phyloP scores from a whole-genome alignment of 306 rosid species.

The Herpetospermum pedunculosum region DNA sequence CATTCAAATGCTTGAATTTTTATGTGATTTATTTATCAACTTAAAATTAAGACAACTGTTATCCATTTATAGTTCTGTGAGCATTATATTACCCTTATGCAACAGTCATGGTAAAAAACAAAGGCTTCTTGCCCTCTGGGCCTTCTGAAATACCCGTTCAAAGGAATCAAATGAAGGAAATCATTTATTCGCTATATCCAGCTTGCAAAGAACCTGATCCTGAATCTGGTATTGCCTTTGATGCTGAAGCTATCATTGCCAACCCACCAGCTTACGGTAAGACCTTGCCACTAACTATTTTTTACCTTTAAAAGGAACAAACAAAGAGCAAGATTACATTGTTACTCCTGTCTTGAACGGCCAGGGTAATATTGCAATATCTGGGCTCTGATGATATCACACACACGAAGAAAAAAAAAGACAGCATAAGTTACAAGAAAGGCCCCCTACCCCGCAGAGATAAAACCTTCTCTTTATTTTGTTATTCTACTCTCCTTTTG shows the following conservation, averaged over 20 bases:
- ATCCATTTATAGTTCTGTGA: not conserved
- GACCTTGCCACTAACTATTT: conserved; percentile 13
- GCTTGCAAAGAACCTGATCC: conserved; percentile 91
- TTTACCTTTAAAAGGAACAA: not conserved
- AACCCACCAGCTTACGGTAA: conserved; percentile 98
- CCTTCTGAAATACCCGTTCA: conserved; percentile 93
- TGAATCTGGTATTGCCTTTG: conserved; percentile 63
- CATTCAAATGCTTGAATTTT: not conserved
- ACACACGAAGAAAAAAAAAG: too few species aligned
- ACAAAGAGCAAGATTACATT: not conserved
- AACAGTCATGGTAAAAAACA: conserved; percentile 97
- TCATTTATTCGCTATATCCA: conserved; percentile 69
- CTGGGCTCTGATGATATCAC: not conserved
- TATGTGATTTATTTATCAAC: not conserved
- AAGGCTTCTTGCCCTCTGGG: conserved; percentile 97
- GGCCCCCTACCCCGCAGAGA: not conserved
- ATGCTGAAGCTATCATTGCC: conserved; percentile 92
- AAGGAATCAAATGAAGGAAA: conserved; percentile 88
- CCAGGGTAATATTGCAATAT: not conserved
- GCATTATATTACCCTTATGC: not conserved
- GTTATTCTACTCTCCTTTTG: not conserved
- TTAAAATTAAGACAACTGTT: not conserved
- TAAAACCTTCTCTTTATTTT: not conserved
- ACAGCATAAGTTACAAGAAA: too few species aligned
- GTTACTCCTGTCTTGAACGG: not conserved